Percentiles rank a stretch among this genome's conserved stretches.
Conservation (phyloP, 2,329 filamentous ascomycete genomes). For the Trichoderma sp. region DNA sequence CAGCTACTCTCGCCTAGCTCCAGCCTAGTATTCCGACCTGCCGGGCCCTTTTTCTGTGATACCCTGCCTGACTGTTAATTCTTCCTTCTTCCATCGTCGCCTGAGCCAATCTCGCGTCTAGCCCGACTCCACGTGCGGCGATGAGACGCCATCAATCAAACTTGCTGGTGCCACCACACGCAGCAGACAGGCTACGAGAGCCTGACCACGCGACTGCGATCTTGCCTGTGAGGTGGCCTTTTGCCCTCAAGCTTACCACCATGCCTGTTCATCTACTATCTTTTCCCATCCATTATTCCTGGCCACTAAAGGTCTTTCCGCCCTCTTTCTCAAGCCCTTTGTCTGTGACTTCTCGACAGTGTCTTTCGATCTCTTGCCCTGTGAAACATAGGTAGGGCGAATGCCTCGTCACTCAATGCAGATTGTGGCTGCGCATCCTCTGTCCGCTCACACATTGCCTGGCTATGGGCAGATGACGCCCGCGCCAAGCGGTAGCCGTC, state of each 20-base stretch:
- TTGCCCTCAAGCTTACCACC: neutral
- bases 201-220: conserved; percentile 22
- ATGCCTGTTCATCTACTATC: neutral
- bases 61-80: too few species aligned
- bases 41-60: conserved; percentile 16
- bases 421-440: conserved; percentile 12
- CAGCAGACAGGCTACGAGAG: conserved; percentile 18
- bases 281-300: neutral
- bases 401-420: neutral
- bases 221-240: neutral
- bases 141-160: conserved; percentile 29
- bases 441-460: conserved; percentile 13
- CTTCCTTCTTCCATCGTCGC: neutral
- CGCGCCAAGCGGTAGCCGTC: conserved; percentile 1
- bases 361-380: conserved; percentile 13
- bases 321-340: neutral
- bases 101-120: conserved; percentile 30
- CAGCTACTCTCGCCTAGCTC: conserved; percentile 4
- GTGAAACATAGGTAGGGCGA: neutral
- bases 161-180: conserved; percentile 11
- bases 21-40: conserved; percentile 13
- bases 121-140: conserved; percentile 31
- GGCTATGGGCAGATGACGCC: conserved; percentile 19
- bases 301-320: neutral
- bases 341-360: neutral